These are phyloP conservation scores for Barnettozyma pratensis DNA, from an alignment of 805 yeast species.

Conservation along the genomic window DNA sequence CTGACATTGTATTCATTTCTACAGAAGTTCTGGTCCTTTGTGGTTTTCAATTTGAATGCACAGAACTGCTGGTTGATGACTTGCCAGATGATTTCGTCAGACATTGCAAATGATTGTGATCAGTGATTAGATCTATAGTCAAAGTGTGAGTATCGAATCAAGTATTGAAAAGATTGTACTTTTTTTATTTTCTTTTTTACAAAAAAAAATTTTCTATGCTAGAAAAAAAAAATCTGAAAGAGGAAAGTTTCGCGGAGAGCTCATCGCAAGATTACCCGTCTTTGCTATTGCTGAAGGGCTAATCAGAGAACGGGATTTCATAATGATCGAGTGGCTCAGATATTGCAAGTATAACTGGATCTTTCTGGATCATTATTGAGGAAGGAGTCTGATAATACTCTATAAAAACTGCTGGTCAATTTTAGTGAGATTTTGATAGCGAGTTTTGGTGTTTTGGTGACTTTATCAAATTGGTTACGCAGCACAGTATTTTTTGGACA, in stretches of 20 bases:
- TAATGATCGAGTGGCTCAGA: neutral
- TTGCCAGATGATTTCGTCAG: conserved; percentile 82
- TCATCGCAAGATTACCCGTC: conserved; percentile 7
- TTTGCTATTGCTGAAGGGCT: neutral
- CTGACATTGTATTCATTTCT: conserved; percentile 94
- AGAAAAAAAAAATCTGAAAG: neutral
- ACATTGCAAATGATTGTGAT: neutral
- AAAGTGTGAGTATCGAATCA: too few species aligned
- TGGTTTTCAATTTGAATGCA: conserved; percentile 86
- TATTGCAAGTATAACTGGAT: neutral
- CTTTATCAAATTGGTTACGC: neutral
- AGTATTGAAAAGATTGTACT: neutral
- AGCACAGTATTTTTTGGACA: too few species aligned
- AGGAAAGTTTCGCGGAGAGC: conserved; percentile 3
- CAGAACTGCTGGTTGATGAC: conserved; percentile 94
- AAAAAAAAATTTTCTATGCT: conserved; percentile 2
- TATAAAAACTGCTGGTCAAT: too few species aligned
- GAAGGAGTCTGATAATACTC: too few species aligned
- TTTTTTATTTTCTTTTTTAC: neutral
- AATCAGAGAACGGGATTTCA: conserved; percentile 1
- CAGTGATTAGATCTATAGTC: neutral
- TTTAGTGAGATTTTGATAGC: too few species aligned
- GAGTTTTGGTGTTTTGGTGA: too few species aligned
- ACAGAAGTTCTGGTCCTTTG: conserved; percentile 87
- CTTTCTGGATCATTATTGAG: too few species aligned